These are phyloP conservation scores for Aspergillus uvarum DNA, from an alignment of 2,329 filamentous ascomycete species.

Conservation along the genomic window DNA sequence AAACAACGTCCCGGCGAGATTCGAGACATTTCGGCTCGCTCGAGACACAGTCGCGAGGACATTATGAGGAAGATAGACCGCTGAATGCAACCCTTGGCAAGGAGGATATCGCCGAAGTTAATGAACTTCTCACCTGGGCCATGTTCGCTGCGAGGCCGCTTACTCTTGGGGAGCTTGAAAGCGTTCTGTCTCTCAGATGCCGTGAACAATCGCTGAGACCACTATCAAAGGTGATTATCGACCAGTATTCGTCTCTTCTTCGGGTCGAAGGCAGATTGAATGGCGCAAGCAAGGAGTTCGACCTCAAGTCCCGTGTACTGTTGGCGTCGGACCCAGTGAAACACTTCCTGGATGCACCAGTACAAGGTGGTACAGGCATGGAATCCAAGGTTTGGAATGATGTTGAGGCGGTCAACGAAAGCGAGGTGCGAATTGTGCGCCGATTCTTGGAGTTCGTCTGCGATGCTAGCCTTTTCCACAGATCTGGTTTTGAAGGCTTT, in stretches of 20 bases:
- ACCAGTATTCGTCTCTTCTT: constrained; percentile 27
- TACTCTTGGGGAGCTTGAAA: constrained; percentile 20
- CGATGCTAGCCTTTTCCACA: constrained; percentile 24
- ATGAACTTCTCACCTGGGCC: constrained; percentile 25
- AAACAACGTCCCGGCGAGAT: constrained; percentile 28
- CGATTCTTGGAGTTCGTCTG: constrained; percentile 28
- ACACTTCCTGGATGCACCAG: constrained; percentile 16
- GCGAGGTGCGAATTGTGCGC: constrained; percentile 25
- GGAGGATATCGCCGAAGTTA: constrained; percentile 29
- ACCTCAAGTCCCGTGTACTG: constrained; percentile 3
- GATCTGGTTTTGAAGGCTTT: constrained; percentile 30
- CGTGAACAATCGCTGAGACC: constrained; percentile 27
- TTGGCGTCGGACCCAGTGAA: constrained; percentile 26
- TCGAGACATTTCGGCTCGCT: constrained; percentile 24
- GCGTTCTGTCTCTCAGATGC: constrained; percentile 22
- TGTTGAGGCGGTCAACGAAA: constrained; percentile 19
- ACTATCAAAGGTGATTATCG: constrained; percentile 23
- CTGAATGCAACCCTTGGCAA: constrained; percentile 25
- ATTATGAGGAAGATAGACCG: constrained; percentile 22
- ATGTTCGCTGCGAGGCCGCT: constrained; percentile 11
- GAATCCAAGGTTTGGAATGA: neutral
- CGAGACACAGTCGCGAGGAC: constrained; percentile 25
- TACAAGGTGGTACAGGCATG: neutral
- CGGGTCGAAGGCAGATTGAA: constrained; percentile 9
- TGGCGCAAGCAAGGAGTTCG: too few relatives aligned